Evolutionary conservation across 768 basidiomycete genomes (phyloP).

Genomic region (Sarcodon sp.): DNA sequence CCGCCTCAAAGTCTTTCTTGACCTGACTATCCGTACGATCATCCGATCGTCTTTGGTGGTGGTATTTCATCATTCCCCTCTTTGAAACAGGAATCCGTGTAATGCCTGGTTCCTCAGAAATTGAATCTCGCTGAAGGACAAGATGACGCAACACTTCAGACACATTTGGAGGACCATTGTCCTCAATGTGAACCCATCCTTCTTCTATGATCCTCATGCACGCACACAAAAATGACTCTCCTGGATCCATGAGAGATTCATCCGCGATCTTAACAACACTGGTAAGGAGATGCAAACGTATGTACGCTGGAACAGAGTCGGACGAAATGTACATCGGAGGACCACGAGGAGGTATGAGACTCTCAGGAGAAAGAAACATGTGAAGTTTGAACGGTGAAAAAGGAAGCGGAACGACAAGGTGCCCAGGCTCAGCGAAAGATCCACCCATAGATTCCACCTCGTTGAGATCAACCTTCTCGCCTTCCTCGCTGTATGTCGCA

Average conservation of each 20-base stretch:
- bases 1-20: constrained; percentile 35
- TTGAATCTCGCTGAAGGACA: constrained; percentile 17
- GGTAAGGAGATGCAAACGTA: constrained; percentile 73
- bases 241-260: constrained; percentile 42
- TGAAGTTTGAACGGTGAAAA: constrained; percentile 55
- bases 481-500: no score
- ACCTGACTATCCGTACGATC: constrained; percentile 34
- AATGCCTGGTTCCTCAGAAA: not conserved
- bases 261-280: constrained; percentile 45
- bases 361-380: constrained; percentile 39
- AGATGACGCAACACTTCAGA: constrained; percentile 53
- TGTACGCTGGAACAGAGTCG: constrained; percentile 55
- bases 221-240: constrained; percentile 63
- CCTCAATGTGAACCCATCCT: constrained; percentile 53
- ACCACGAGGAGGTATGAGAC: constrained; percentile 31
- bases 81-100: constrained; percentile 3
- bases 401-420: constrained; percentile 51
- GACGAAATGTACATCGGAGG: constrained; percentile 72
- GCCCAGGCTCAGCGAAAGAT: constrained; percentile 27
- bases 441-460: constrained; percentile 31
- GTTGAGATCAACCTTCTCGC: constrained; percentile 20
- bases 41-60: constrained; percentile 16
- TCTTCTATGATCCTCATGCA: constrained; percentile 60
- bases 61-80: constrained; percentile 10
- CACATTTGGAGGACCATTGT: constrained; percentile 66